Conservation (phyloP, 208 protist genomes). For the Naegleria lovaniensis region DNA sequence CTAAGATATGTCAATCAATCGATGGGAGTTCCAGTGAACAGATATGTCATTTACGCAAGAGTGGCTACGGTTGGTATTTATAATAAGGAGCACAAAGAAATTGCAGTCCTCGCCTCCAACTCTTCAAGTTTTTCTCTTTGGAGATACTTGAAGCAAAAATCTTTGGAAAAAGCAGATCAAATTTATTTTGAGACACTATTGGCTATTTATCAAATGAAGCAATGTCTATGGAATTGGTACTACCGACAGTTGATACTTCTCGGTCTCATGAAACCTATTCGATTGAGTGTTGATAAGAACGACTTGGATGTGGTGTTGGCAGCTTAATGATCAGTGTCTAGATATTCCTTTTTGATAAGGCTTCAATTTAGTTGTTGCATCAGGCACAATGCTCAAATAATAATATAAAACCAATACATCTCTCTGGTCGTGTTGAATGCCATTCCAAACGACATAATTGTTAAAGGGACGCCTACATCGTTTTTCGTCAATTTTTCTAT, state of each 20-base stretch:
- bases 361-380: no score
- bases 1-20: conserved; percentile 9
- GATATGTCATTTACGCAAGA: not conserved
- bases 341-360: no score
- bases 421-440: no score
- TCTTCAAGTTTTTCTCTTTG: not conserved
- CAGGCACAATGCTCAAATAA: no score
- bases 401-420: no score
- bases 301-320: not conserved
- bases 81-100: no score
- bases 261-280: not conserved
- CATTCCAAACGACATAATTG: no score
- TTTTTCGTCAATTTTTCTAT: no score
- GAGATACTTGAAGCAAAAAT: not conserved
- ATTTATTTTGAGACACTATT: not conserved
- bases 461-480: no score
- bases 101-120: not conserved
- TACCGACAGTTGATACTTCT: not conserved
- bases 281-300: not conserved
- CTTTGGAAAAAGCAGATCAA: not conserved
- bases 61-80: not conserved
- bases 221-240: not conserved
- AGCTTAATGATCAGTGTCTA: not conserved
- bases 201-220: not conserved
- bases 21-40: not conserved